These are phyloP conservation scores for Teratosphaeria destructans DNA, from an alignment of 2,329 filamentous ascomycete species.

Conservation along the genomic window DNA sequence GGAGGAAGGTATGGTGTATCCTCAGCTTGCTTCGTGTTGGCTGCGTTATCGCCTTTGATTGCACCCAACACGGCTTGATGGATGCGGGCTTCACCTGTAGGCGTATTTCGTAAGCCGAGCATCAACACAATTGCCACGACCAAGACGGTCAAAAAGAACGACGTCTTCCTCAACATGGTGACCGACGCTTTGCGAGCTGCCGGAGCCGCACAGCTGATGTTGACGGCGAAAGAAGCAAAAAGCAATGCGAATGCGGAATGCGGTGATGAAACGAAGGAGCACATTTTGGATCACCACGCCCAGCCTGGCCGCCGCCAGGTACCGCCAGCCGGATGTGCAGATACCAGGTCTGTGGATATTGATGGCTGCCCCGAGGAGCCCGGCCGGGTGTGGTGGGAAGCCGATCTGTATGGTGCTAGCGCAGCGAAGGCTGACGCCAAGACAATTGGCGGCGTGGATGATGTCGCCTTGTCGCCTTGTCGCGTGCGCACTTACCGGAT, in stretches of 20 bases:
- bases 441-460: neutral
- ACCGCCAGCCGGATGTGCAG: neutral
- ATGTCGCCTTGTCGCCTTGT: neutral
- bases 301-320: neutral
- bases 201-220: neutral
- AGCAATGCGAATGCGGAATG: conserved; percentile 2
- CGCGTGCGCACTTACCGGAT: neutral
- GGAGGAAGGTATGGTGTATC: conserved; percentile 42
- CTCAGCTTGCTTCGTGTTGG: conserved; percentile 2
- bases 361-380: neutral
- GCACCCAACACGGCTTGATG: conserved; percentile 7
- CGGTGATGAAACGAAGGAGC: neutral
- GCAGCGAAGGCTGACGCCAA: neutral
- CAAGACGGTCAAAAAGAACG: neutral
- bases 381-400: neutral
- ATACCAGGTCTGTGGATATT: neutral
- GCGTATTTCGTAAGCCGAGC: conserved; percentile 16
- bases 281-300: neutral
- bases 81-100: conserved; percentile 11
- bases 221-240: neutral
- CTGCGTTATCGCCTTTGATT: neutral
- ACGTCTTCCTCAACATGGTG: conserved; percentile 1
- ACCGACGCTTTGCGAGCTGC: neutral
- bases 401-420: neutral
- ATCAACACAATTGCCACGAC: conserved; percentile 8